These are phyloP conservation scores for Yamadazyma triangularis DNA, from an alignment of 1,139 yeast genomes.

Conservation along the genomic window DNA sequence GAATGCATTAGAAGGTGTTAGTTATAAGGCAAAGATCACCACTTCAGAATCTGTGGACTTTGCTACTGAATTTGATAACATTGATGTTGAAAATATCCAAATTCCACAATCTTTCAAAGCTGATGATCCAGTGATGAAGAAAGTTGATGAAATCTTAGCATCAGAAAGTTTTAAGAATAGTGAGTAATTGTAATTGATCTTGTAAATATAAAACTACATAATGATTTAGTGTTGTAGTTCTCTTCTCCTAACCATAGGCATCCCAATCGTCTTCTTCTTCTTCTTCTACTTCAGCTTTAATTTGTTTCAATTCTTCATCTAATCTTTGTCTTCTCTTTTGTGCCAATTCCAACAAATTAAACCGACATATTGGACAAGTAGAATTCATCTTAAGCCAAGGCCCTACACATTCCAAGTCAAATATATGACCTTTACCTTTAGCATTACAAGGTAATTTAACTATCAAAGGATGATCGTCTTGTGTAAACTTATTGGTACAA, in stretches of 20 bases:
- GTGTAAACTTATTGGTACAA: slow-evolving; percentile 68
- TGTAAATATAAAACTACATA: slow-evolving; percentile 3
- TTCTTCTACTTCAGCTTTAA: slow-evolving; percentile 61
- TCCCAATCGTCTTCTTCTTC: slow-evolving; percentile 73
- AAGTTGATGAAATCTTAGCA: slow-evolving; percentile 67
- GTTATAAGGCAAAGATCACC: slow-evolving; percentile 69
- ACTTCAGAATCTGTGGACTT: slow-evolving; percentile 52
- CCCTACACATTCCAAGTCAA: slow-evolving; percentile 85
- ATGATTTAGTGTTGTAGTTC: too few species aligned
- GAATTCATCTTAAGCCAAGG: slow-evolving; percentile 81
- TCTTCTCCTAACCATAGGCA: slow-evolving; percentile 51
- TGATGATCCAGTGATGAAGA: slow-evolving; percentile 62
- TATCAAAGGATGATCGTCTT: slow-evolving; percentile 75
- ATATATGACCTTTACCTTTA: slow-evolving; percentile 50
- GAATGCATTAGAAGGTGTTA: slow-evolving; percentile 77
- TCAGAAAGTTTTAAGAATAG: slow-evolving; percentile 49
- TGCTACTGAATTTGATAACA: slow-evolving; percentile 29
- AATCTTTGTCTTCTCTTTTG: slow-evolving; percentile 40
- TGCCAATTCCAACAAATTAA: slow-evolving; percentile 49
- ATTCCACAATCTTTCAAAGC: slow-evolving; percentile 35
- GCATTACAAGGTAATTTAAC: slow-evolving; percentile 70
- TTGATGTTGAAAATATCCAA: slow-evolving; percentile 21
- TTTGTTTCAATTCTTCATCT: slow-evolving; percentile 31
- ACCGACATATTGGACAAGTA: slow-evolving; percentile 88
- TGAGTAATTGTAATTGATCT: slow-evolving; percentile 4